Evolutionary conservation across 768 basidiomycete species (phyloP), one percentile per base, ranked within the genome.

Genomic region (Boletus patriciae): DNA sequence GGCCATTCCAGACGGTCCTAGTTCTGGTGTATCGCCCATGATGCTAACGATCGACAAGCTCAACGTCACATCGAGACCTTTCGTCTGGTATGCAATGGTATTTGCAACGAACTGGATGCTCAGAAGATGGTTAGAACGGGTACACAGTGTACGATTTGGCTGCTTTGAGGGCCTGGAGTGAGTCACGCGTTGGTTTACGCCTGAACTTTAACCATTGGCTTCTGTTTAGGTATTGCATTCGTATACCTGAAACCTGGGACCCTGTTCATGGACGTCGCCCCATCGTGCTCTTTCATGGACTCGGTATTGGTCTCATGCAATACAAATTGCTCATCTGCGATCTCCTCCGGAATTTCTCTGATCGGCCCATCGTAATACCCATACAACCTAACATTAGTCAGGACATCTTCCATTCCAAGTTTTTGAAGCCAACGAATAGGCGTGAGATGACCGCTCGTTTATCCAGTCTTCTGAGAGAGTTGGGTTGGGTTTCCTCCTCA

Each of bases 341-440:
- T 60, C 76, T 94, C 19, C 70, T 88, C 41, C 73, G 75, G 37
- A 66, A 74, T 5, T 78, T 88, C 49, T 72, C 82, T 6, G 81
- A 88, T 62, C 84, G 86, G 19, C 94, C 94, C 4, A 68, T 97
- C 52, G 73, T 97, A 36, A 76, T 97, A 38, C 82, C 82, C 13
- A 50, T 97, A 6, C 92, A 95, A 62, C 92, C 92, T 0, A 88
- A 93, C 63, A 84, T 94, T 64, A 90, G 89, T 62, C 93, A 95
- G 72, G 78, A 88, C 55, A 79, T 97, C 64, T 91, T 96, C 69
- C 87, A 94, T 64, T 78, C 82, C 1, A 73, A 76, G 4, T 94
- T 86, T 73, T 75, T 97, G 42, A 71, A 78, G 34, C 94, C 95
- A 0, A 83, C 86, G 72, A 77, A 73, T n/a, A 79, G 86, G 38